Conservation (phyloP, 768 basidiomycete species). For the Xanthoconium stramineum region DNA sequence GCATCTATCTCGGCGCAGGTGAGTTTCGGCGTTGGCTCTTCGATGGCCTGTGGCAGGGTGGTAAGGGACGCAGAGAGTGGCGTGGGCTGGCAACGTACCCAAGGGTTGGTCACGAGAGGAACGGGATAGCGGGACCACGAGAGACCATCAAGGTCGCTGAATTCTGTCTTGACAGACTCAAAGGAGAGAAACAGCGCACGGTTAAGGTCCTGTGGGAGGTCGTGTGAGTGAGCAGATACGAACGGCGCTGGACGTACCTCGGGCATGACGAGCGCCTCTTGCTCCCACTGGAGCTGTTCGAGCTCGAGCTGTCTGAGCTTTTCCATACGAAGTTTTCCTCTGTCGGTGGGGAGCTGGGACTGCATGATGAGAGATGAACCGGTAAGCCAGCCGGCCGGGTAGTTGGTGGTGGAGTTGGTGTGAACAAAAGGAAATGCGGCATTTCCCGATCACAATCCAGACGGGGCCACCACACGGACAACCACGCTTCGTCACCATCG, state of each 20-base stretch:
- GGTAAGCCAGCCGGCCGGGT: too few relatives aligned
- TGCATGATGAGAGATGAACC: constrained; percentile 16
- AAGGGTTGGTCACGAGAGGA: constrained; percentile 24
- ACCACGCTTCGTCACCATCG: neutral
- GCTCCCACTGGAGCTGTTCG: constrained; percentile 52
- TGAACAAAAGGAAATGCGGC: constrained; percentile 7
- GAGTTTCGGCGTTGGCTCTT: constrained; percentile 31
- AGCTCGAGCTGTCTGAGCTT: constrained; percentile 47
- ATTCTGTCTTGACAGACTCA: constrained; percentile 55
- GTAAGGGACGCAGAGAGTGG: neutral
- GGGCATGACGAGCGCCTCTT: constrained; percentile 55
- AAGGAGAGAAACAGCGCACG: constrained; percentile 41
- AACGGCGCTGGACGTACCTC: constrained; percentile 37
- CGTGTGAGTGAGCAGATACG: constrained; percentile 6
- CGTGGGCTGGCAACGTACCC: constrained; percentile 16
- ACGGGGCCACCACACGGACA: neutral
- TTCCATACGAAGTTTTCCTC: constrained; percentile 47
- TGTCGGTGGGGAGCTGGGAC: constrained; percentile 30
- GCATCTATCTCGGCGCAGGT: constrained; percentile 18
- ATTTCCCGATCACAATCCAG: constrained; percentile 10
- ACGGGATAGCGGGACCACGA: constrained; percentile 44
- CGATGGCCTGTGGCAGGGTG: constrained; percentile 12
- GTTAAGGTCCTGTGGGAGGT: constrained; percentile 27
- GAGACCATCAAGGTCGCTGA: constrained; percentile 58
- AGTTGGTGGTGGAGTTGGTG: too few relatives aligned